Conservation (phyloP, 495 filamentous ascomycete genomes). For the Hypomontagnella submonticulosa region DNA sequence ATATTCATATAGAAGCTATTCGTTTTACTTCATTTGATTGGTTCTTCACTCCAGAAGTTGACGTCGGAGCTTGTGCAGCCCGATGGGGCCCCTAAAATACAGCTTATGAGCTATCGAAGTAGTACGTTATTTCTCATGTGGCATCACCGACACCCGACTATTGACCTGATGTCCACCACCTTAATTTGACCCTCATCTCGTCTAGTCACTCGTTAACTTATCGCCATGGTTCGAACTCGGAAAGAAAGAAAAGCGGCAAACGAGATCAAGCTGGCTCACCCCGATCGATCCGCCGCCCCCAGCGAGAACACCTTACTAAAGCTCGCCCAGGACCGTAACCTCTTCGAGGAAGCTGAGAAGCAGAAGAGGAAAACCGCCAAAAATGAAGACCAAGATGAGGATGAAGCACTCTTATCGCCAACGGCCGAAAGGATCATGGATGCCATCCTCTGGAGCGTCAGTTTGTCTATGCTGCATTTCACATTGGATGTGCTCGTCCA, state of each 20-base stretch:
- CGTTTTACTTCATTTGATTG: background rate
- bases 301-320: conserved; percentile 70
- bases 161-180: background rate
- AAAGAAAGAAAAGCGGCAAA: conserved; percentile 60
- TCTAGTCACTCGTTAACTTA: background rate
- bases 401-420: conserved; percentile 49
- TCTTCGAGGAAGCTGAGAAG: conserved; percentile 56
- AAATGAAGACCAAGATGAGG: conserved; percentile 47
- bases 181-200: background rate
- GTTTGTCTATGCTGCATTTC: conserved; percentile 83
- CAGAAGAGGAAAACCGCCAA: conserved; percentile 45
- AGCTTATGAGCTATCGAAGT: background rate
- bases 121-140: no score
- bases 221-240: conserved; percentile 57
- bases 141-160: conserved; percentile 19
- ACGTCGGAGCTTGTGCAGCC: no score
- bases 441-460: conserved; percentile 73
- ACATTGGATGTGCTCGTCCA: conserved; percentile 91
- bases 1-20: conserved; percentile 8
- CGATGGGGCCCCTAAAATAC: no score
- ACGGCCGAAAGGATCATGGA: conserved; percentile 64
- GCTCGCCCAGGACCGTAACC: conserved; percentile 67
- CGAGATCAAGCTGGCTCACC: conserved; percentile 67
- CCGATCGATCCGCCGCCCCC: conserved; percentile 65
- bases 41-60: background rate